These are phyloP conservation scores for Colletotrichum sp. DNA, from an alignment of 2,329 filamentous ascomycete genomes.

Conservation along the genomic window DNA sequence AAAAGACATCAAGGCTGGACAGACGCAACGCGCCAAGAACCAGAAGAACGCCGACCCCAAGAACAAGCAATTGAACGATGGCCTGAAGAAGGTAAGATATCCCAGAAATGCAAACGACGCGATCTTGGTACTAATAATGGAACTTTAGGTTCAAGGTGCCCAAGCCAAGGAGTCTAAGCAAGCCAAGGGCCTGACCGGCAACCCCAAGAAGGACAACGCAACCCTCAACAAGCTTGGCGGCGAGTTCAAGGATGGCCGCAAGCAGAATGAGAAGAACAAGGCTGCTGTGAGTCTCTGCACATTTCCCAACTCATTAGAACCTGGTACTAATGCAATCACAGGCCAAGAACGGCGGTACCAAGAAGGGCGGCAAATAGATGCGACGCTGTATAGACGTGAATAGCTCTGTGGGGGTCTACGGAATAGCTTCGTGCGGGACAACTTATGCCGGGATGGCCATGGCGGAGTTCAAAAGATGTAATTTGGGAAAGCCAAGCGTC, in stretches of 20 bases:
- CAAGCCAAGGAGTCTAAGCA: not conserved
- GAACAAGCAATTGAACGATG: not conserved
- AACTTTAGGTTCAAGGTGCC: not conserved
- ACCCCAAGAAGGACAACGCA: not conserved
- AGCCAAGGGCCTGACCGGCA: not conserved
- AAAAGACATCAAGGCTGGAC: not conserved
- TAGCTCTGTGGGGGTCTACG: not conserved
- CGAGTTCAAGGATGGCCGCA: not conserved
- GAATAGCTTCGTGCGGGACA: too few relatives aligned
- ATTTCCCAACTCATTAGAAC: fast-evolving
- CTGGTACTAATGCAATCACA: not conserved
- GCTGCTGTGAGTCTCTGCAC: not conserved
- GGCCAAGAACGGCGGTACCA: not conserved
- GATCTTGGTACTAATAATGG: not conserved
- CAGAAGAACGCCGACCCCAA: not conserved
- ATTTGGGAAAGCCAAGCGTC: not conserved
- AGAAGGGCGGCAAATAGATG: not conserved
- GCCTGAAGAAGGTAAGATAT: not conserved
- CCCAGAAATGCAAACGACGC: fast-evolving
- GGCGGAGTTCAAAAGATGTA: not conserved
- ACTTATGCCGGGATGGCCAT: not conserved
- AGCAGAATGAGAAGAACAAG: not conserved
- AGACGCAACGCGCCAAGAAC: not conserved
- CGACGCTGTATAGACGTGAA: fast-evolving
- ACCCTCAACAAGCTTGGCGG: not conserved